These are phyloP conservation scores for Saccharomycopsis oosterbeekiorum DNA, from an alignment of 805 yeast species.

Conservation along the genomic window DNA sequence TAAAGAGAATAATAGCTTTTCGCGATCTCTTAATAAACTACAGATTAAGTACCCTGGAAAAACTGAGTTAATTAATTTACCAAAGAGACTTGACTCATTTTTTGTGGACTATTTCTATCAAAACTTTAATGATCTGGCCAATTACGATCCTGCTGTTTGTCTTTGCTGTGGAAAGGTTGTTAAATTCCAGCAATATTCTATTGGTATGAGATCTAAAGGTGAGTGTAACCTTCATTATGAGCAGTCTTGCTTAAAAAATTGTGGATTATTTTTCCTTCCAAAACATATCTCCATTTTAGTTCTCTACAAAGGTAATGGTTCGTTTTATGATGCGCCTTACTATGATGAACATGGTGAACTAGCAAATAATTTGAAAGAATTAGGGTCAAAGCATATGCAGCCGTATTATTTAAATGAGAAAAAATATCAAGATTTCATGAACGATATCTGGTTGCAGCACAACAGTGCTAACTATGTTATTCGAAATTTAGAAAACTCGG, in stretches of 20 bases:
- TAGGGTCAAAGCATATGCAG: constrained; percentile 56
- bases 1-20: constrained; percentile 3
- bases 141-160: constrained; percentile 73
- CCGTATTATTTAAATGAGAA: constrained; percentile 55
- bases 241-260: constrained; percentile 52
- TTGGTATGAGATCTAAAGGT: constrained; percentile 50
- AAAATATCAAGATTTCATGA: constrained; percentile 56
- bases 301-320: constrained; percentile 66
- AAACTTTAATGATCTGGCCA: constrained; percentile 30
- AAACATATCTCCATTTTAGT: constrained; percentile 55
- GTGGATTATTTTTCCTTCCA: constrained; percentile 67
- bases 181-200: constrained; percentile 48
- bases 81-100: constrained; percentile 55
- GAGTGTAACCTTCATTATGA: constrained; percentile 69
- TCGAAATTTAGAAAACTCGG: constrained; percentile 63
- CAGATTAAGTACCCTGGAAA: constrained; percentile 55
- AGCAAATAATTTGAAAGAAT: constrained; percentile 33
- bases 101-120: constrained; percentile 50
- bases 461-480: constrained; percentile 70
- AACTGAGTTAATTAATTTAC: constrained; percentile 52
- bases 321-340: constrained; percentile 78
- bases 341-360: constrained; percentile 80
- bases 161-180: constrained; percentile 67
- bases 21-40: constrained; percentile 13
- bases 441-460: constrained; percentile 68